Conservation (phyloP, 345 rosid species). For the Eutrema japonicum region DNA sequence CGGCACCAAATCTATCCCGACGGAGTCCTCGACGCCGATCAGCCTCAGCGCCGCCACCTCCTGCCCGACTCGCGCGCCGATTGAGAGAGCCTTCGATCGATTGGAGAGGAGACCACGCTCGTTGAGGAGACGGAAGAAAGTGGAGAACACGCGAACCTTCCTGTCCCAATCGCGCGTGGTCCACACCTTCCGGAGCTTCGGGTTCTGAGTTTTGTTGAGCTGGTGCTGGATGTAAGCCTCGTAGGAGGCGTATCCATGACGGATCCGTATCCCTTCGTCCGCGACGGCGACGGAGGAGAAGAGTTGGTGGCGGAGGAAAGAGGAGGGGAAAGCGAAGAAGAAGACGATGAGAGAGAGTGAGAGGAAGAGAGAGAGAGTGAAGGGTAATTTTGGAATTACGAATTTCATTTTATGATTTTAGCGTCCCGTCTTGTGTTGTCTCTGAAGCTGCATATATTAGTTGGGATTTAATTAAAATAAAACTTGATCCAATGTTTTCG, state of each 20-base stretch:
- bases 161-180: constrained; percentile 92
- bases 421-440: not conserved
- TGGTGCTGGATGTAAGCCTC: constrained; percentile 87
- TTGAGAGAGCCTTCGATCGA: constrained; percentile 65
- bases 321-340: constrained; percentile 46
- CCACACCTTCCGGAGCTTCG: constrained; percentile 76
- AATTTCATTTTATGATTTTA: constrained; percentile 34
- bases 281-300: constrained; percentile 1
- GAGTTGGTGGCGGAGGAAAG: constrained; percentile 25
- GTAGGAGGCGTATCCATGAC: constrained; percentile 78
- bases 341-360: constrained; percentile 46
- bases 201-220: constrained; percentile 91
- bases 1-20: constrained; percentile 92
- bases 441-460: not conserved
- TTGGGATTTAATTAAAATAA: not conserved
- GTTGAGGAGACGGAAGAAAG: constrained; percentile 58
- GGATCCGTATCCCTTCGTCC: constrained; percentile 57
- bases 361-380: constrained; percentile 50
- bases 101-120: constrained; percentile 50
- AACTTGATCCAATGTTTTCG: constrained; percentile 23
- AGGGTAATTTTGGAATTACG: constrained; percentile 45
- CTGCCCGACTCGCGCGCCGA: constrained; percentile 94
- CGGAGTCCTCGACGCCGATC: constrained; percentile 67
- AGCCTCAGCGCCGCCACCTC: constrained; percentile 79
- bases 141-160: constrained; percentile 69